phyloP scores from a whole-genome alignment of 352 stramenopile genomes.

The Thalassiosira ordinaria region DNA sequence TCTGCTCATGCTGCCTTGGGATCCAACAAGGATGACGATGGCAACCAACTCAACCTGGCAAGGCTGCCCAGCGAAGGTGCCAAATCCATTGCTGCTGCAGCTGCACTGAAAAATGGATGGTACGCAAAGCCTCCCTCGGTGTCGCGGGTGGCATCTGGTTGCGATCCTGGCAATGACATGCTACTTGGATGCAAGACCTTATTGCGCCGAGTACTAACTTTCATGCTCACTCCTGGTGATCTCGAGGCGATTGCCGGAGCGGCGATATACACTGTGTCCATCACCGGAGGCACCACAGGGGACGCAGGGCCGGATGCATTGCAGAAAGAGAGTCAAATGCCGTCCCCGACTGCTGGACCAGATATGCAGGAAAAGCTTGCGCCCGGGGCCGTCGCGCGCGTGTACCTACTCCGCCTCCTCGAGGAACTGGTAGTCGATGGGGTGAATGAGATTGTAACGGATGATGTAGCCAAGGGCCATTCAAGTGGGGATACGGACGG shows the following conservation, averaged over 20 bases:
- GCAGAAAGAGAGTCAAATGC: conserved; percentile 20
- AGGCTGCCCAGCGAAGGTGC: conserved; percentile 12
- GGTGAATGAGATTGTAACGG: conserved; percentile 85
- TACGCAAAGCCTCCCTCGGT: conserved; percentile 72
- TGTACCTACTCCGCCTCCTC: conserved; percentile 86
- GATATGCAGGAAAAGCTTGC: conserved; percentile 69
- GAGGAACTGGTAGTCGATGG: conserved; percentile 87
- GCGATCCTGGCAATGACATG: conserved; percentile 80
- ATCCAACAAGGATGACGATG: conserved; percentile 15
- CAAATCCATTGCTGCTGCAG: conserved; percentile 3
- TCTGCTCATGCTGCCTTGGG: conserved; percentile 33
- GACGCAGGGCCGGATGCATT: conserved; percentile 21
- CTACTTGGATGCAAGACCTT: conserved; percentile 84
- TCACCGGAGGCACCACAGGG: conserved; percentile 52
- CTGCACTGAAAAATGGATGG: conserved; percentile 71
- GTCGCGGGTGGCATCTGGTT: conserved; percentile 72
- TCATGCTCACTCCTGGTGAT: conserved; percentile 86
- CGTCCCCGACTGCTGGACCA: conserved; percentile 3
- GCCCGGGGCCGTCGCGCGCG: conserved; percentile 70
- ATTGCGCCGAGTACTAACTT: conserved; percentile 81
- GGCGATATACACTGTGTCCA: conserved; percentile 84
- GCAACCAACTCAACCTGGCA: conserved; percentile 16
- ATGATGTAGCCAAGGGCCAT: conserved; percentile 43
- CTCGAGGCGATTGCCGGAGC: conserved; percentile 83
- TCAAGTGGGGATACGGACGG: conserved; percentile 37